Conservation (phyloP, 225 moss, liverwort and hornwort species). For the Anthoceros angustus region DNA sequence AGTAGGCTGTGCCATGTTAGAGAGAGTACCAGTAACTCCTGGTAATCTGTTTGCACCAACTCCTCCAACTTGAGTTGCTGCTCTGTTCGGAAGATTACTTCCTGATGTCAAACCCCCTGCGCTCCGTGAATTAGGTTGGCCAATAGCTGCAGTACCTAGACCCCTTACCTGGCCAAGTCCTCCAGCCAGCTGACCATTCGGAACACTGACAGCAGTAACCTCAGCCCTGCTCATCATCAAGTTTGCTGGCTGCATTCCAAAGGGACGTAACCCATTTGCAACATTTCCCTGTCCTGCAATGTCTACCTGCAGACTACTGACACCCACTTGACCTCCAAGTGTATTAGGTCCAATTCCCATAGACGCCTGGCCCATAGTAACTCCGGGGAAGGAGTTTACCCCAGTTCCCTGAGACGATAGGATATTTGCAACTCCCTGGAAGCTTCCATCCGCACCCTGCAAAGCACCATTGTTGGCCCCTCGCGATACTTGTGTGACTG, state of each 20-base stretch:
- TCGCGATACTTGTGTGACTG: constrained; percentile 16
- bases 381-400: constrained; percentile 33
- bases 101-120: constrained; percentile 17
- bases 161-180: not conserved
- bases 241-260: constrained; percentile 8
- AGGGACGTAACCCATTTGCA: constrained; percentile 19
- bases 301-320: constrained; percentile 26
- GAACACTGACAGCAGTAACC: not conserved
- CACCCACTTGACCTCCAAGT: constrained; percentile 25
- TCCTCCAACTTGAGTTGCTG: constrained; percentile 29
- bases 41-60: constrained; percentile 19
- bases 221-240: not conserved
- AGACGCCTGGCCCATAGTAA: constrained; percentile 34
- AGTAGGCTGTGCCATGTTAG: no score
- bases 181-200: not conserved
- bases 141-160: not conserved
- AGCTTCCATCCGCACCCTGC: constrained; percentile 10
- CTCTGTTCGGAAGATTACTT: constrained; percentile 45
- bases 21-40: constrained; percentile 11
- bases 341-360: constrained; percentile 30
- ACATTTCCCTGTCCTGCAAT: constrained; percentile 8
- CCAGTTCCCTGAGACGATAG: constrained; percentile 16
- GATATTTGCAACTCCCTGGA: not conserved
- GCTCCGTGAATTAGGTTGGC: not conserved
- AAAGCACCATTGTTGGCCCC: constrained; percentile 32